Percentiles rank a stretch among this genome's conserved stretches.
These are phyloP conservation scores for Penicillium bovifimosum DNA, from an alignment of 495 filamentous ascomycete species.

Conservation along the genomic window DNA sequence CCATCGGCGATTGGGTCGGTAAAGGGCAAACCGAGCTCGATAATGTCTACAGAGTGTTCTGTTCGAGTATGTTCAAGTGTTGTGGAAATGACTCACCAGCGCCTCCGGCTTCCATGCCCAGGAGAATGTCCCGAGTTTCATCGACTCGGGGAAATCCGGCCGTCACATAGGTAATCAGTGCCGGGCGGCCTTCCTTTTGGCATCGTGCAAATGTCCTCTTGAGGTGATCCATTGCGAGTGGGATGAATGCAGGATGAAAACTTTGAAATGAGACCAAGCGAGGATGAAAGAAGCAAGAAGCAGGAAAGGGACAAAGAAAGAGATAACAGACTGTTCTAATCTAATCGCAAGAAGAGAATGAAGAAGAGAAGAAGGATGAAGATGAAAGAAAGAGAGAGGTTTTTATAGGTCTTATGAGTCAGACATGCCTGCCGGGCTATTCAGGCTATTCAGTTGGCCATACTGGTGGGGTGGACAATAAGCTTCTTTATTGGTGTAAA, in stretches of 20 bases:
- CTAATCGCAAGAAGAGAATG: too few species aligned
- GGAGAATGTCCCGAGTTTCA: slow-evolving; percentile 67
- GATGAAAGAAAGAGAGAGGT: too few species aligned
- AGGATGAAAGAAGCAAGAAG: too few species aligned
- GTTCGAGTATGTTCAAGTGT: neutral
- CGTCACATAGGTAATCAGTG: slow-evolving; percentile 84
- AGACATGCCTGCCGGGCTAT: too few species aligned
- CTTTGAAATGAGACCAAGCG: neutral
- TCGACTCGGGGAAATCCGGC: slow-evolving; percentile 73
- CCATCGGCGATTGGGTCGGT: slow-evolving; percentile 94
- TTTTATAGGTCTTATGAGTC: too few species aligned
- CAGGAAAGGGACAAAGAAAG: too few species aligned
- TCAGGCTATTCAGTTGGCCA: too few species aligned
- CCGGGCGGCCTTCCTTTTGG: slow-evolving; percentile 51
- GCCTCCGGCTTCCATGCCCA: slow-evolving; percentile 82
- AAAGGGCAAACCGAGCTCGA: slow-evolving; percentile 70
- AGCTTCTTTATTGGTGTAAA: too few species aligned
- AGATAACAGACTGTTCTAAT: too few species aligned
- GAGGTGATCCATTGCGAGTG: slow-evolving; percentile 55
- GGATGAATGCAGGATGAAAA: neutral
- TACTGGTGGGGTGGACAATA: too few species aligned
- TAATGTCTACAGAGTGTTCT: slow-evolving; percentile 28
- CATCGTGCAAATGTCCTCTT: slow-evolving; percentile 71
- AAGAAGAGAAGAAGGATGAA: too few species aligned
- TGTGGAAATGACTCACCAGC: slow-evolving; percentile 51